A percentile compares a stretch with the other conserved stretches of the same genome.
These are phyloP conservation scores for Arbutus unedo DNA, from an alignment of 148 eudicot species.

Conservation along the genomic window DNA sequence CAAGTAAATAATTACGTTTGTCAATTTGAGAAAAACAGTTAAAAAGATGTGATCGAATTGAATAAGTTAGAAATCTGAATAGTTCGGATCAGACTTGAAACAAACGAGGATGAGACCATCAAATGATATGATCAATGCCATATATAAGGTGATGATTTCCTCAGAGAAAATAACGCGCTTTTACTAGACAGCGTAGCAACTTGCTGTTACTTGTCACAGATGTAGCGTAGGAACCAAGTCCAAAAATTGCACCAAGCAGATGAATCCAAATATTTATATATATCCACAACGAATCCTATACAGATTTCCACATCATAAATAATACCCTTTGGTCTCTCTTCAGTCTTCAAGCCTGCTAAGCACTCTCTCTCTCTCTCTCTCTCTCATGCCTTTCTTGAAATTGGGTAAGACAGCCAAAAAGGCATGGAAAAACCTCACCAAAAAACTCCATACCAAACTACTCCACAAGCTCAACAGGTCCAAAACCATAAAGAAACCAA, in stretches of 20 bases:
- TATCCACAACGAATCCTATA: not conserved
- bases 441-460: slow-evolving; percentile 21
- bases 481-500: slow-evolving; percentile 23
- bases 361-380: not conserved
- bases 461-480: slow-evolving; percentile 29
- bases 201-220: not conserved
- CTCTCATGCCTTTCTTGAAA: slow-evolving; percentile 30
- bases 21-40: too few relatives aligned
- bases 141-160: too few relatives aligned
- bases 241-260: not conserved
- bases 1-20: too few relatives aligned
- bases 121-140: too few relatives aligned
- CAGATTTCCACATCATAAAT: not conserved
- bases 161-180: not conserved
- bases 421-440: slow-evolving; percentile 30
- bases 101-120: too few relatives aligned
- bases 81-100: too few relatives aligned
- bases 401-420: slow-evolving; percentile 20
- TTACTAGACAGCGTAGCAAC: not conserved
- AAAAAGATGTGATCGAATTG: too few relatives aligned
- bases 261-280: not conserved
- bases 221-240: not conserved
- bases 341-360: not conserved
- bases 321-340: not conserved
- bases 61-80: too few relatives aligned